Evolutionary conservation across 768 basidiomycete genomes (phyloP), one percentile per base, ranked within the genome.

Genomic region (Coprinopsis cinerea): DNA sequence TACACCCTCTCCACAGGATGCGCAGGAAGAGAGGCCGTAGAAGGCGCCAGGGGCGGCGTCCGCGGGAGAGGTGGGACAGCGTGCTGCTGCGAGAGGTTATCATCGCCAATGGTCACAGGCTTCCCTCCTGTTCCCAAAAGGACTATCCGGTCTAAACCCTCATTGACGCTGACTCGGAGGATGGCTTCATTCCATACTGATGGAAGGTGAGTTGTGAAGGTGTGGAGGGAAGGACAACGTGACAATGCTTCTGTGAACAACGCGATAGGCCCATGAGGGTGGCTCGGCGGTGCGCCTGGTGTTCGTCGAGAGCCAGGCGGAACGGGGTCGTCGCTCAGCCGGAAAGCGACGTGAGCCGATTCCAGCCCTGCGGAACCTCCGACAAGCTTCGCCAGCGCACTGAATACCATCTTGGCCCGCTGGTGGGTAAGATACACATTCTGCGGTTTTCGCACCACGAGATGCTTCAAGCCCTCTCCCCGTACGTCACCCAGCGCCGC

Each of bases 161-260:
- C 71, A 61, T 83, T 83, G 5, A 58, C 47, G 34, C 76, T 68
- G 32, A 83, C 67, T 36, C 71, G 55, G 50, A 79, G 71, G 49
- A 83, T 70, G 13, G 75, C 57, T 37, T 71, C 66, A 61, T 77
- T 81, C 83, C 82, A 84, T 0, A 82, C 65, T 3, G 74, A 70
- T 1, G 83, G 83, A 4, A 82, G 65, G 39, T 75, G 70, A 0
- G 82, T 77, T 49, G 70, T 65, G 46, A 85, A 69, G 1, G 67
- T 71, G 54, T 70, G 75, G 4, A 85, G 66, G 10, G 64, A 56
- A 1, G 64, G 69, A 0, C 71, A 66, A 9, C 70, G 61, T 17
- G 78, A 71, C 6, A 76, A 61, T 0, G 68, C 61, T 10, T 59
- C 47, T 1, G 64, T 62, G 42, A 72, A 60, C 1, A 53, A 54